Conservation (phyloP, 495 filamentous ascomycete genomes). For the Penicillium maclennaniae region DNA sequence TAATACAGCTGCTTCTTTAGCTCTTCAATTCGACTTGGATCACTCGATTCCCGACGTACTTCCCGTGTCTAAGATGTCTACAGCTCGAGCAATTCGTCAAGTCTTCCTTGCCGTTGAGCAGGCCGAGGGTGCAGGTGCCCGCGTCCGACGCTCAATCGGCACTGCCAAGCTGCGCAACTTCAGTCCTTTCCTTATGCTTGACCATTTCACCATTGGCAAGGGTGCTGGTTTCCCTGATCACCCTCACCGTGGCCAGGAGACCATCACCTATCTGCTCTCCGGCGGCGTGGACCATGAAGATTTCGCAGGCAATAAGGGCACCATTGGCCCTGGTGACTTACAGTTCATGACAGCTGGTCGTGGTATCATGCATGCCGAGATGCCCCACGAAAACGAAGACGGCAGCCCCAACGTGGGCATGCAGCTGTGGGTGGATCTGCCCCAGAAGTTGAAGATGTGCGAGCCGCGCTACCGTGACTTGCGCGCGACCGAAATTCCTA, state of each 20-base stretch:
- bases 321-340: conserved; percentile 78
- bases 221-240: conserved; percentile 90
- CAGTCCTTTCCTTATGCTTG: conserved; percentile 94
- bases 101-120: conserved; percentile 82
- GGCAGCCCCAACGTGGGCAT: conserved; percentile 79
- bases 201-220: conserved; percentile 79
- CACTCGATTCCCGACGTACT: conserved; percentile 12
- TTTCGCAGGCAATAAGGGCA: conserved; percentile 84
- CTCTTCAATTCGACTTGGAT: conserved; percentile 1
- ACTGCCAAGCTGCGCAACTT: conserved; percentile 80
- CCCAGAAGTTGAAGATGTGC: conserved; percentile 72
- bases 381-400: conserved; percentile 78
- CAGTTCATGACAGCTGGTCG: conserved; percentile 97
- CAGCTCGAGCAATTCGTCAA: conserved; percentile 72
- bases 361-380: conserved; percentile 95
- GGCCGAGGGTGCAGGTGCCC: conserved; percentile 83
- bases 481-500: conserved; percentile 69
- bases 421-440: conserved; percentile 94
- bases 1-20: conserved; percentile 4
- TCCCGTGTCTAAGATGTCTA: conserved; percentile 53
- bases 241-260: conserved; percentile 73
- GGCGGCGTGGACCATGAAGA: conserved; percentile 94
- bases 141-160: conserved; percentile 85
- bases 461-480: conserved; percentile 93
- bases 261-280: conserved; percentile 83